Evolutionary conservation across 495 filamentous ascomycete species (phyloP).

Genomic region (Aspergillus affinis): DNA sequence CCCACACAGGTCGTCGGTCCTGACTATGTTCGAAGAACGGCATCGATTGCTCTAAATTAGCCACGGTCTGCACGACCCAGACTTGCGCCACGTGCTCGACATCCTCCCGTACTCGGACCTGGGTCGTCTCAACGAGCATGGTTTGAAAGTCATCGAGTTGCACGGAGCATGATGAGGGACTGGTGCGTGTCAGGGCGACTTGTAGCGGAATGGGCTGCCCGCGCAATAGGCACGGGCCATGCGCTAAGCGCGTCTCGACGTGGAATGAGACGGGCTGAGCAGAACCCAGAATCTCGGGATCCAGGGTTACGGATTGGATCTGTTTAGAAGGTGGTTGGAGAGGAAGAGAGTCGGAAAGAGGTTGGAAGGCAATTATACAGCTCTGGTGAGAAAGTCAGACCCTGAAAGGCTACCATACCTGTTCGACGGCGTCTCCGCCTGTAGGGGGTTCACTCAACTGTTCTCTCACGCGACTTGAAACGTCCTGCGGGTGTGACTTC

Average conservation of each 20-base stretch:
- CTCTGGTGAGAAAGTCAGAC: not conserved
- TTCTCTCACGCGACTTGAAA: constrained; percentile 2
- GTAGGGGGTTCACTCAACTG: not conserved
- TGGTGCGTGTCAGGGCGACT: not conserved
- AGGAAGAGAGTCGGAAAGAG: not conserved
- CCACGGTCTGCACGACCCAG: not conserved
- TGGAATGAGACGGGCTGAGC: not conserved
- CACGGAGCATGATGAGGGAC: not conserved
- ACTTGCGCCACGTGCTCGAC: not conserved
- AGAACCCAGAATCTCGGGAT: not conserved
- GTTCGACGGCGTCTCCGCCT: not conserved
- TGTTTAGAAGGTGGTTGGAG: not conserved
- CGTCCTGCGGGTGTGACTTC: not conserved
- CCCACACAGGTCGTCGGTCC: not conserved
- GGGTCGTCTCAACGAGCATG: not conserved
- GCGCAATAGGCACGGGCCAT: not conserved
- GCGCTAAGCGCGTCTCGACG: not conserved
- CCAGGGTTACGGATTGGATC: not conserved
- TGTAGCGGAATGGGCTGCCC: not conserved
- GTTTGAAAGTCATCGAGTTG: not conserved
- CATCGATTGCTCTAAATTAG: not conserved
- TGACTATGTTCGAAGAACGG: not conserved
- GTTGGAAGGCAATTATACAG: not conserved
- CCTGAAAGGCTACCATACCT: too few species aligned
- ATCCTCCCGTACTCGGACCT: not conserved